Base-by-base conservation (phyloP, 805 yeast genomes). In the Myxozyma sirexii region DNA sequence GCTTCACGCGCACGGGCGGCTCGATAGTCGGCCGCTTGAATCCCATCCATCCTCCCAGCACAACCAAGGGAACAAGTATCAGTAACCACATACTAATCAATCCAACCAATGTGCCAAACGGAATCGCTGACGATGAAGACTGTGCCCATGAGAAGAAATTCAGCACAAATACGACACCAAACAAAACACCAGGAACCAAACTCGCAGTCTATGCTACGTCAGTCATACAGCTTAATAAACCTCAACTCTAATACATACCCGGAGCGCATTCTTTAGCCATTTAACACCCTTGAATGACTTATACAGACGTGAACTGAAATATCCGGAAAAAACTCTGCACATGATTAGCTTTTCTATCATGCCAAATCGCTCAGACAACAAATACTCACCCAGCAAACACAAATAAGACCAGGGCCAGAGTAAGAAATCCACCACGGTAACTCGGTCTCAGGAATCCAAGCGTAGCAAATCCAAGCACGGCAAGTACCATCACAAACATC, bases 131-230 rank as follows among this genome's bases (percentile, higher is more conserved):
- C 0, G 94, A 84, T 0, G 94, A 84, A 63, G 85, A 86, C 66
- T 84, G 80, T 1, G 86, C 86, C 90, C 92, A 88, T 8, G 88
- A 84, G 57, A 90, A 80, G 60, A 82, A 75, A 71, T 90, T 90
- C 59, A 88, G 73, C 24, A 82, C 69, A 24, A 87, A 71, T 0
- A 86, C 76, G 1, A 82, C 76, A 0, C 80, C 58, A 57, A 88
- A 72, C 0, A 84, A 76, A 2, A 75, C 67, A 0, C 73, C 74
- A 1, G 75, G 75, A 5, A 67, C 71, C 39, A 70, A 47, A 24
- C 60, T 26, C 4, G 72, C 68, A 2, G 75, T 72, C 54, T 56
- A 69, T 31, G 71, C 5, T 7, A 4, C 3, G 19, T 29, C n/a
- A 27, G 24, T 27, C 23, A 13, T 13, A 21, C n/a, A 12, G 24